Base-by-base conservation (phyloP, 495 filamentous ascomycete species). In the Hypoxylon lienhwacheense region DNA sequence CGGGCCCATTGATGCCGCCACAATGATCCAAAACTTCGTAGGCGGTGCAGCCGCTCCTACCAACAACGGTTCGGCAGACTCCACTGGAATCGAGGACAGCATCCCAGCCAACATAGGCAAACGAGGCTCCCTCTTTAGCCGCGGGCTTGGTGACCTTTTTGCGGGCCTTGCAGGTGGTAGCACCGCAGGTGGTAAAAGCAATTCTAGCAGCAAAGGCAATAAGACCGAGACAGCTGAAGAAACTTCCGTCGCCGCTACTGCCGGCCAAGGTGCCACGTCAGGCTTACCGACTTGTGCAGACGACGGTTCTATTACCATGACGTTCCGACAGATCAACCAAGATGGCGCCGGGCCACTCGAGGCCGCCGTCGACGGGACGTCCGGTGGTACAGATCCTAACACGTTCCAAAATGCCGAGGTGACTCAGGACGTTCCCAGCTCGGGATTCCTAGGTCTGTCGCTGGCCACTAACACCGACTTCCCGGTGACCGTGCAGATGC, bases 401-500 rank as follows among this genome's bases (percentile, higher is more conserved):
- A 80, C 80, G 7, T 84, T 85, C 67, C 54, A 81, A 66, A 65
- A 59, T 2, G 81, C 81, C 19, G 36, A 75, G 40, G 78, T 85
- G 32, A 80, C 73, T 15, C 73, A 80, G 67, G 76, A 85, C 63
- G 77, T 85, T 5, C 81, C 81, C 11, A 81, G 82, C 20, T 42
- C 74, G 21, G 73, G 75, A 12, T 51, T 79, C 52, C 57, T 65
- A n/a, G 79, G 79, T 32, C 56, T 81, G 15, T 80, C 77, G 15
- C 56, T 64, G 4, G 74, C 75, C 3, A 75, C 72, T 4, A 78
- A 64, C 56, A 77, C 68, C 22, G 80, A 84, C 51, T 82, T 82
- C 68, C 76, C 77, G 1, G 59, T 85, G 29, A 71, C 67, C 5
- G 74, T 85, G 4, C 54, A 82, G 66, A 82, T 85, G 78, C 82